Evolutionary conservation across 208 protist species (phyloP), one percentile per base, ranked within the genome.

Genomic region (Borovskyia barvae): DNA sequence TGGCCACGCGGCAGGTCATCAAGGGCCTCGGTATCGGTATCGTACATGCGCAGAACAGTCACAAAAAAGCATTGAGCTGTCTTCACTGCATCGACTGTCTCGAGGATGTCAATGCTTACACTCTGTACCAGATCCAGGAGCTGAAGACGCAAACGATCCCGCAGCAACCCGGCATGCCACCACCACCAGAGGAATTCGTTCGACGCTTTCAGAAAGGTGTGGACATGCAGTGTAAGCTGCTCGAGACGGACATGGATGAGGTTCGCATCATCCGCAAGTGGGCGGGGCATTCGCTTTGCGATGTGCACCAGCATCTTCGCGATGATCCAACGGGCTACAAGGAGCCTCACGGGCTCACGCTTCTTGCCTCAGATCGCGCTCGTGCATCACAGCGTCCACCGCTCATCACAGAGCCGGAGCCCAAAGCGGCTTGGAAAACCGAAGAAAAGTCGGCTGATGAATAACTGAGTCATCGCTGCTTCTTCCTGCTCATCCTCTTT

Each of bases 41-140:
- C 11, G 71, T 85, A 35, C 65, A 78, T 45, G 82, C 85, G 43
- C 75, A 89, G 58, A 77, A 80, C 43, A 83, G 75, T 58, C 82
- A 93, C 59, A 72, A 77, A 46, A 82, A 77, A 72, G 82, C 85
- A 9, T 54, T 93, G 14, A 66, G 36, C 25, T 33, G 54, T 5
- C 72, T 93, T 6, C 49, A 74, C 20, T 93, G 85, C 56, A 66
- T 81, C 19, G 85, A 93, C 73, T 93, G 85, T 56, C 71, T 84
- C 20, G 85, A 87, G 29, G 85, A 93, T 62, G 82, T 93, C 9
- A 78, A 78, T 28, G 43, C 42, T 9, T 87, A 90, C 80, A 90
- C 75, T 2, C 60, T 42, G 24, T 32, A 71, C 43, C 82, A 89
- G 54, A 75, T 84, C 26, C 80, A 77, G 36, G 85, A 87, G 47